Evolutionary conservation across 73 alveolate genomes (phyloP).

Genomic region (Urostyla sp.): DNA sequence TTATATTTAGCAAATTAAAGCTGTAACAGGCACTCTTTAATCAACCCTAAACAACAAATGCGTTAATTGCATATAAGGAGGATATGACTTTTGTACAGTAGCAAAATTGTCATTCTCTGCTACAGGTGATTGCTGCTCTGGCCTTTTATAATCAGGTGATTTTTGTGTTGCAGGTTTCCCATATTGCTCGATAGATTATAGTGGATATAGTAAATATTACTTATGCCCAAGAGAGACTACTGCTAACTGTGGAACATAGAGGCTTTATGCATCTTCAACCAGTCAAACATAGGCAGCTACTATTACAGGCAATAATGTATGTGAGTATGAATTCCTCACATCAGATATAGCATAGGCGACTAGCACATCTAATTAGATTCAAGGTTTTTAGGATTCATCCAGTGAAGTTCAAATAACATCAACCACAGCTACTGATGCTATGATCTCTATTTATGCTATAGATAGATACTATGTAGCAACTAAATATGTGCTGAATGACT

Average conservation of each 20-base stretch:
- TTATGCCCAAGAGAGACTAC: slow-evolving; percentile 26
- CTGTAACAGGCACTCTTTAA: too few species aligned
- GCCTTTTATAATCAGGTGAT: slow-evolving; percentile 13
- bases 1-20: slow-evolving; percentile 10
- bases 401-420: slow-evolving; percentile 8
- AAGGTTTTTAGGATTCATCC: background rate
- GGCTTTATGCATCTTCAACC: slow-evolving; percentile 2
- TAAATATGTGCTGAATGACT: background rate
- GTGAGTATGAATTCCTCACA: slow-evolving; percentile 8
- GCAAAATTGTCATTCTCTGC: background rate
- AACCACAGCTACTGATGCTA: slow-evolving; percentile 28
- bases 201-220: slow-evolving; percentile 23
- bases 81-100: slow-evolving; percentile 24
- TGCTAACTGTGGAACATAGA: slow-evolving; percentile 21
- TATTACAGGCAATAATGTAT: background rate
- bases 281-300: background rate
- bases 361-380: background rate
- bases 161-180: slow-evolving; percentile 9
- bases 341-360: slow-evolving; percentile 30
- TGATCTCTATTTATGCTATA: background rate
- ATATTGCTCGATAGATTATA: background rate
- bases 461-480: slow-evolving; percentile 32
- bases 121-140: slow-evolving; percentile 39
- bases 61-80: slow-evolving; percentile 15
- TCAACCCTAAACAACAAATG: slow-evolving; percentile 5